These are phyloP conservation scores for Zoysia japonica DNA, from an alignment of 176 grass and related monocot species.

Conservation along the genomic window DNA sequence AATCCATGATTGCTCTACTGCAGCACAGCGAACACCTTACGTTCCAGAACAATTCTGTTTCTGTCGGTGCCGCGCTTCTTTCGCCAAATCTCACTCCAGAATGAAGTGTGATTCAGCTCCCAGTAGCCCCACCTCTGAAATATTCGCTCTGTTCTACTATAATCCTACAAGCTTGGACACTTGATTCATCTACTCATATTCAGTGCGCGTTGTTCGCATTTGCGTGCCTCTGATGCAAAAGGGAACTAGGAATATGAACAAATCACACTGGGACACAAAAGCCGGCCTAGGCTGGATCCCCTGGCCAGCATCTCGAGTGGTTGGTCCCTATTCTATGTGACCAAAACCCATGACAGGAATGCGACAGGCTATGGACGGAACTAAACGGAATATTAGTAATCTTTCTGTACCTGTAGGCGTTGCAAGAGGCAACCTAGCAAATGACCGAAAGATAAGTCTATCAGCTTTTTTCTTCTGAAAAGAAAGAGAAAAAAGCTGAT, in stretches of 20 bases:
- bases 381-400: conserved; percentile 50
- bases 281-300: conserved; percentile 19
- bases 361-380: conserved; percentile 37
- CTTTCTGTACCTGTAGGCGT: conserved; percentile 26
- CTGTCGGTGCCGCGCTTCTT: conserved; percentile 4
- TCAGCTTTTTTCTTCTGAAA: neutral
- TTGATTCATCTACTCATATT: conserved; percentile 13
- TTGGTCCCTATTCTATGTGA: conserved; percentile 57
- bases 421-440: conserved; percentile 46
- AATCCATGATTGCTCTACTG: neutral
- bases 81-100: neutral
- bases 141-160: conserved; percentile 7
- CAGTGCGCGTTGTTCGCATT: conserved; percentile 19
- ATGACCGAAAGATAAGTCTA: conserved; percentile 19
- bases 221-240: conserved; percentile 6
- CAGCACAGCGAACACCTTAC: neutral
- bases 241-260: conserved; percentile 36
- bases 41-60: conserved; percentile 24
- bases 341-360: conserved; percentile 56
- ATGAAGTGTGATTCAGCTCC: neutral
- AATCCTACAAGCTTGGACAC: conserved; percentile 19
- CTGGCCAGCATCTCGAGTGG: conserved; percentile 43
- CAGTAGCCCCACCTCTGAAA: conserved; percentile 16
- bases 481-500: neutral
- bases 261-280: conserved; percentile 30